Evolutionary conservation across 192 early-diverging fungal species (phyloP), one percentile per base, ranked within the genome.

Genomic region (Mortierella antarctica): DNA sequence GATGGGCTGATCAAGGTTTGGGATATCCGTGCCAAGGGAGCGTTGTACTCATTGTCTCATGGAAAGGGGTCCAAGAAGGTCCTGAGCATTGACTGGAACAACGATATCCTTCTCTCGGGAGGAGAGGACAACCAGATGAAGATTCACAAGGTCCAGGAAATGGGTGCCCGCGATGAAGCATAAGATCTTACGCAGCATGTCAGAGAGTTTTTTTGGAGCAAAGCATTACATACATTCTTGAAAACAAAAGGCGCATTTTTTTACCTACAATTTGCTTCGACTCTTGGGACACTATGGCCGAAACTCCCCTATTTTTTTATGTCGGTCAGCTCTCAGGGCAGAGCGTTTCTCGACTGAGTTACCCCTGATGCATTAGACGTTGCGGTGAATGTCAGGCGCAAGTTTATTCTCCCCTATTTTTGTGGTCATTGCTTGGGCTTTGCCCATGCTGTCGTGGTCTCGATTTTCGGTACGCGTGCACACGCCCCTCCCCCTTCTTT

Each of bases 1-100:
- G 98, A 99, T 82, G 85, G 89, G 48, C 87, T 93, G 7, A 80
- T 98, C 63, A 93, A 93, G 74, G 89, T 99, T 23, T 98, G 97
- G 97, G 98, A 99, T 82, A 92, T 98, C 23, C 91, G 98, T 65
- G 94, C 92, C 81, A 92, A 91, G 65, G 92, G 90, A 7, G 89
- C 95, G 42, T 75, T 97, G 70, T 96, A 97, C 82, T 92, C 93
- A 6, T 74, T 97, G 47, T 63, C 67, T 10, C 69, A 82, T 31
- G 57, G 63, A 63, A 74, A 67, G 51, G 82, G 70, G 41, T 49
- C 65, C 12, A 84, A 86, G 62, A 96, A 96, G 82, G 78, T 96
- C 17, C 89, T 94, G 52, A 86, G 82, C 71, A 86, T 96, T 18
- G 87, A 91, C 73, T 96, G 94, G 94, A 83, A 74, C 39, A 79